phyloP scores from a whole-genome alignment of 2,329 filamentous ascomycete species.

The Alternaria atra region DNA sequence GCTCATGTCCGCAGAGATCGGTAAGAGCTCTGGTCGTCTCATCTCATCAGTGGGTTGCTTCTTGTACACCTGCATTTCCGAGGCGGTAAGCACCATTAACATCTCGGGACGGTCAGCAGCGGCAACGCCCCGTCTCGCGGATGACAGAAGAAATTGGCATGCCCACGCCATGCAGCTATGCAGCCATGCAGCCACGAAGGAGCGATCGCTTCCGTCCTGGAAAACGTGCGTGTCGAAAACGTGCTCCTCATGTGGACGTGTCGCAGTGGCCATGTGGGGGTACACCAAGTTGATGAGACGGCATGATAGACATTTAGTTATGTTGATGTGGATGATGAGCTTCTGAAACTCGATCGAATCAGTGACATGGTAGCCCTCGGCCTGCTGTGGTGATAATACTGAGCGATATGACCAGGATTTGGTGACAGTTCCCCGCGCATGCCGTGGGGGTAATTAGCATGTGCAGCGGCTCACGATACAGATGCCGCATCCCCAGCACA shows the following conservation, averaged over 20 bases:
- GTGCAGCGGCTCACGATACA: constrained; percentile 5
- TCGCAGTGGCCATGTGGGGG: constrained; percentile 14
- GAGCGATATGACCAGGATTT: constrained; percentile 6
- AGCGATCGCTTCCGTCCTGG: constrained; percentile 10
- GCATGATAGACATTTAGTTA: constrained; percentile 2
- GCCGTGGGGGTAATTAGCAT: constrained; percentile 10
- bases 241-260: constrained; percentile 8
- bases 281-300: neutral
- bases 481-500: constrained; percentile 4
- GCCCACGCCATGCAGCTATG: constrained; percentile 17
- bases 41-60: constrained; percentile 2
- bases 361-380: constrained; percentile 5
- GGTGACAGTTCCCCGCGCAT: constrained; percentile 7
- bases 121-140: constrained; percentile 21
- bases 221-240: constrained; percentile 17
- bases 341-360: constrained; percentile 10
- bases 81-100: constrained; percentile 11
- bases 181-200: constrained; percentile 13
- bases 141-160: constrained; percentile 15
- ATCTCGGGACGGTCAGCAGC: constrained; percentile 24
- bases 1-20: constrained; percentile 2
- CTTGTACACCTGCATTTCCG: constrained; percentile 6
- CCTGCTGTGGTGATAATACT: neutral
- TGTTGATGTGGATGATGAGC: neutral
- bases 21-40: neutral